Evolutionary conservation across 495 filamentous ascomycete species (phyloP).

Genomic region (Daldinia caldariorum): DNA sequence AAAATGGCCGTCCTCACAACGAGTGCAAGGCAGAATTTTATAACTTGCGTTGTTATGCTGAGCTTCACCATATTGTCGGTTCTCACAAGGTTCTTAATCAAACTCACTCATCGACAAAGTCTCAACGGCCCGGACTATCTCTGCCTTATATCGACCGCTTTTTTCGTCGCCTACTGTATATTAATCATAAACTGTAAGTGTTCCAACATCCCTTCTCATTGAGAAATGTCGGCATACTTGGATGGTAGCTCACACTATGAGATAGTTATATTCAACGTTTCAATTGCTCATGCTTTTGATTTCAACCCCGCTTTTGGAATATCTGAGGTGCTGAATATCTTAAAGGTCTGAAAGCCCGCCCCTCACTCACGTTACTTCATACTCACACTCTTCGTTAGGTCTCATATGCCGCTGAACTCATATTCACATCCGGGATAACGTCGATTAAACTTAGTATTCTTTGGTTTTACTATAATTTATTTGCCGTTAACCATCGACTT

Average conservation of each 20-base stretch:
- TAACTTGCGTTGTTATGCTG: background rate
- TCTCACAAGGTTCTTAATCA: background rate
- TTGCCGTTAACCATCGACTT: background rate
- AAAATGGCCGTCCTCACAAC: background rate
- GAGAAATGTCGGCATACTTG: background rate
- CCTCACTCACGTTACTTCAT: background rate
- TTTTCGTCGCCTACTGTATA: background rate
- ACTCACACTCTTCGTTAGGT: background rate
- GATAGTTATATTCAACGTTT: conserved; percentile 1
- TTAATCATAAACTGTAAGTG: background rate
- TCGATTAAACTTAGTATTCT: background rate
- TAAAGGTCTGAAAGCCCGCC: background rate
- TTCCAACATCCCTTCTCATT: background rate
- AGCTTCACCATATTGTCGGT: background rate
- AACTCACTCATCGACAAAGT: background rate
- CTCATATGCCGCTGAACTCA: background rate
- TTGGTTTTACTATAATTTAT: background rate
- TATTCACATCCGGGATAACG: background rate
- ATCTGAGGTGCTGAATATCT: background rate
- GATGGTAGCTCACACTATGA: background rate
- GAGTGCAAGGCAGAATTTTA: background rate
- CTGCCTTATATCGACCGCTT: background rate
- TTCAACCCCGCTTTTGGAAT: background rate
- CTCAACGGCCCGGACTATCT: background rate
- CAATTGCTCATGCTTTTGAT: background rate